Percentiles rank a stretch among this genome's conserved stretches.
phyloP scores from a whole-genome alignment of 805 yeast genomes.

The Wickerhamomyces alni region DNA sequence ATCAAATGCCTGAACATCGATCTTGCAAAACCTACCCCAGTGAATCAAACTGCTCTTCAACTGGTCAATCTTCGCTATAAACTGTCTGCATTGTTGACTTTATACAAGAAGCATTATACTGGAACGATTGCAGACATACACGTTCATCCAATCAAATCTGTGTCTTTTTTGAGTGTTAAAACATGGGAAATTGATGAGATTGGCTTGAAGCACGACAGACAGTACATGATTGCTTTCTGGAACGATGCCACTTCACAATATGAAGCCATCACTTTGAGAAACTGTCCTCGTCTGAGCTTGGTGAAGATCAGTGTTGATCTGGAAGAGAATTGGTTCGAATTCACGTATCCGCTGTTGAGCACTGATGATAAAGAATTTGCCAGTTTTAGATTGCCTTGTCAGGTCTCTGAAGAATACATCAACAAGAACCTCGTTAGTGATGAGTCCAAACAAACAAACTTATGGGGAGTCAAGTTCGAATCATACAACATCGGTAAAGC shows the following conservation, averaged over 20 bases:
- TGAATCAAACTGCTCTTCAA: background rate
- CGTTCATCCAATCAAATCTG: conserved; percentile 17
- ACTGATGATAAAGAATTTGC: conserved; percentile 1
- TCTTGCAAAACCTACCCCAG: background rate
- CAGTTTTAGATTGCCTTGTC: conserved; percentile 15
- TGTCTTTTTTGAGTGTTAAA: conserved; percentile 6
- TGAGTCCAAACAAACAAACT: conserved; percentile 6
- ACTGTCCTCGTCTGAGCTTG: conserved; percentile 11
- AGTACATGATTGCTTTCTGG: conserved; percentile 18
- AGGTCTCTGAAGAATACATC: conserved; percentile 12
- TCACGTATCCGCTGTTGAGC: conserved; percentile 11
- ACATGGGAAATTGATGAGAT: conserved; percentile 17
- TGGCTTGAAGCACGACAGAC: conserved; percentile 19
- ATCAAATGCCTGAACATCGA: background rate
- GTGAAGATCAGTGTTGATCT: conserved; percentile 10
- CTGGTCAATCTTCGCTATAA: conserved; percentile 12
- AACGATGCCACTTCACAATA: conserved; percentile 7
- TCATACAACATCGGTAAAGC: conserved; percentile 15
- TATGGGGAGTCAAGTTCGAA: conserved; percentile 17
- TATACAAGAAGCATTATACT: conserved; percentile 3
- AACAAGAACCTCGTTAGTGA: conserved; percentile 5
- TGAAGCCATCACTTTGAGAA: conserved; percentile 13
- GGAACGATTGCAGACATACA: conserved; percentile 8
- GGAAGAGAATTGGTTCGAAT: conserved; percentile 16
- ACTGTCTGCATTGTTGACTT: conserved; percentile 6